A percentile compares a stretch with the other conserved stretches of the same genome.
Evolutionary conservation across 2,329 filamentous ascomycete genomes (phyloP).

Genomic region (Trichoderma sp.): DNA sequence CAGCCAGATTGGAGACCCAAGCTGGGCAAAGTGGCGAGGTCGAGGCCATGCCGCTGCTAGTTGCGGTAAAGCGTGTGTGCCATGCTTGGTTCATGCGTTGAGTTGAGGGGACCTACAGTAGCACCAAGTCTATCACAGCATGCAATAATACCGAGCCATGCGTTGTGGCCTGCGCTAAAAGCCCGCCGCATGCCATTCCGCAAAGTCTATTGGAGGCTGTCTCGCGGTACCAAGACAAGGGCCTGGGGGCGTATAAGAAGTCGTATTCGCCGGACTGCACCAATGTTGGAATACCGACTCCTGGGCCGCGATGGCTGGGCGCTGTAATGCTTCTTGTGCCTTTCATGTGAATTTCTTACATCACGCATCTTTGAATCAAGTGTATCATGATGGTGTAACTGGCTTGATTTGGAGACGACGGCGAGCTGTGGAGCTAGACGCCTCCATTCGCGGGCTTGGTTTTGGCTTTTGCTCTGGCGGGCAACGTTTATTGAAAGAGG

Average conservation of each 20-base stretch:
- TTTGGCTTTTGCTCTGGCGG: background rate
- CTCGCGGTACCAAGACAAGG: background rate
- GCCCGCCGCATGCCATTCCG: background rate
- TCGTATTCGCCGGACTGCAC: background rate
- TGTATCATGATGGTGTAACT: constrained; percentile 18
- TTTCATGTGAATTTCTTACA: background rate
- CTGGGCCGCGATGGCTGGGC: background rate
- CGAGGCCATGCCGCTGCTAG: constrained; percentile 8
- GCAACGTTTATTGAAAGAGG: background rate
- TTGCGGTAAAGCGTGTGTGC: background rate
- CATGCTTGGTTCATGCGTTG: background rate
- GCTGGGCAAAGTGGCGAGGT: constrained; percentile 15
- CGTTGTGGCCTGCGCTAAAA: background rate
- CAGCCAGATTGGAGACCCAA: background rate
- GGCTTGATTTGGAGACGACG: constrained; percentile 2
- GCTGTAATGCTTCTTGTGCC: background rate
- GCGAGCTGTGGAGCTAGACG: background rate
- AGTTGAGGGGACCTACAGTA: background rate
- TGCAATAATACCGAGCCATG: background rate
- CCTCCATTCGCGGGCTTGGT: constrained; percentile 9
- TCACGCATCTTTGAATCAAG: background rate
- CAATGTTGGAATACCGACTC: background rate
- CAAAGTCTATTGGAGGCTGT: background rate
- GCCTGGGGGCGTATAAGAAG: background rate
- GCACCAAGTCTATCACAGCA: background rate